Conservation (phyloP, 495 filamentous ascomycete genomes). For the Podospora pseudopauciseta region DNA sequence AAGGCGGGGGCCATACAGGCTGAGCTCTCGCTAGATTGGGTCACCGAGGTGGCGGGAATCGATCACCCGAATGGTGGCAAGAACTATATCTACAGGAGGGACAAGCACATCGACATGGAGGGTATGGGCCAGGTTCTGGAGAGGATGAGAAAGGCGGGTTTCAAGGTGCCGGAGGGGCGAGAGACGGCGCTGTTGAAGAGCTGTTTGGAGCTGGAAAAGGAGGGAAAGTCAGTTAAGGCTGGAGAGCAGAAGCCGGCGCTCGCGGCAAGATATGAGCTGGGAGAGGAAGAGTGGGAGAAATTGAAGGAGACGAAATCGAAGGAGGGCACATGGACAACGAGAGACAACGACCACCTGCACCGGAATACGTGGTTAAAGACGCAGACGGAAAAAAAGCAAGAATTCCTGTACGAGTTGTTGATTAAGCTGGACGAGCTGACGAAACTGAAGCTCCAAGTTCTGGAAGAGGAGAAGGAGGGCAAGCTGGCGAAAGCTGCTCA, state of each 20-base stretch:
- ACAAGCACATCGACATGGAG: slow-evolving; percentile 34
- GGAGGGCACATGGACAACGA: background rate
- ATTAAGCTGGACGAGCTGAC: background rate
- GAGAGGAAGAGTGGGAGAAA: background rate
- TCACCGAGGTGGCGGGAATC: slow-evolving; percentile 42
- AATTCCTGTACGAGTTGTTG: slow-evolving; percentile 6
- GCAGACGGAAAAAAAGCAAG: background rate
- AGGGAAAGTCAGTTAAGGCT: background rate
- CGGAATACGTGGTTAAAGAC: background rate
- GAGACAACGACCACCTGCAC: background rate
- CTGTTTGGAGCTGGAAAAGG: slow-evolving; percentile 16
- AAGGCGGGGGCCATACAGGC: slow-evolving; percentile 51
- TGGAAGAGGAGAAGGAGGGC: background rate
- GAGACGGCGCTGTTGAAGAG: slow-evolving; percentile 30
- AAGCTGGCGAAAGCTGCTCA: background rate
- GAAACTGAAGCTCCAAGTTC: background rate
- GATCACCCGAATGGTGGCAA: slow-evolving; percentile 16
- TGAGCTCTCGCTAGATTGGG: slow-evolving; percentile 52
- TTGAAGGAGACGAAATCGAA: background rate
- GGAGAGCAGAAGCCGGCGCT: slow-evolving; percentile 12
- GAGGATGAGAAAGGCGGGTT: slow-evolving; percentile 37
- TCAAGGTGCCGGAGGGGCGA: slow-evolving; percentile 29
- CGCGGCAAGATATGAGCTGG: background rate
- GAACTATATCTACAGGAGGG: slow-evolving; percentile 22
- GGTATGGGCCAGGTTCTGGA: slow-evolving; percentile 24